Percentiles rank a stretch among this genome's conserved stretches.
Conservation (phyloP, 306 rosid species). For the Cucurbita argyrosperma region DNA sequence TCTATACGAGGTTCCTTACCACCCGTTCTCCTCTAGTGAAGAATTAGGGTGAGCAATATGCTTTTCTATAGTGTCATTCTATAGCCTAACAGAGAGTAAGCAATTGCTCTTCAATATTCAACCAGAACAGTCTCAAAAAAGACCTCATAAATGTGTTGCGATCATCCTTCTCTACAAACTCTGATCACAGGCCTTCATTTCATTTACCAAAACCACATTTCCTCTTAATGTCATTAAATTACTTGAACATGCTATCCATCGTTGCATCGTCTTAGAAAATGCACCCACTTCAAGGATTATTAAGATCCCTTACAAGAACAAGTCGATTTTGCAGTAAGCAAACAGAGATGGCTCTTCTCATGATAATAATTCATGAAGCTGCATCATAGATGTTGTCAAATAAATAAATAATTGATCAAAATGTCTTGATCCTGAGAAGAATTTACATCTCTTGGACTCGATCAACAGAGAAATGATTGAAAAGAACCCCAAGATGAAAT, state of each 20-base stretch:
- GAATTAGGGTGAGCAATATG: too few species aligned
- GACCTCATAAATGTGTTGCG: not conserved
- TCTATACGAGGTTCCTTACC: too few species aligned
- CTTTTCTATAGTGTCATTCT: not conserved
- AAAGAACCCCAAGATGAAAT: not conserved
- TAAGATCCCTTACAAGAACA: not conserved
- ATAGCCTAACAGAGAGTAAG: not conserved
- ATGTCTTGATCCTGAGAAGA: not conserved
- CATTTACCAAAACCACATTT: not conserved
- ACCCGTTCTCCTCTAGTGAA: too few species aligned
- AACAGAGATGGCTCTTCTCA: not conserved
- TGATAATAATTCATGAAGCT: not conserved
- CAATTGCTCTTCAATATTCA: not conserved
- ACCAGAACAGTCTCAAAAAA: not conserved
- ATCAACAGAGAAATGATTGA: not conserved
- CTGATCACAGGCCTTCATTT: not conserved
- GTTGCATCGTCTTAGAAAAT: not conserved
- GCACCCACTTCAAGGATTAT: not conserved
- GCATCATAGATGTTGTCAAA: not conserved
- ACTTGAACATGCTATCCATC: not conserved
- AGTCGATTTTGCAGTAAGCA: not conserved
- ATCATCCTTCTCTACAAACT: not conserved
- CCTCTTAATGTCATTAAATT: not conserved
- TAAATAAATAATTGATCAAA: not conserved
- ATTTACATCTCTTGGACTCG: not conserved